A percentile compares a stretch with the other conserved stretches of the same genome.
These are phyloP conservation scores for Epithele typhae DNA, from an alignment of 768 basidiomycete species.

Conservation along the genomic window DNA sequence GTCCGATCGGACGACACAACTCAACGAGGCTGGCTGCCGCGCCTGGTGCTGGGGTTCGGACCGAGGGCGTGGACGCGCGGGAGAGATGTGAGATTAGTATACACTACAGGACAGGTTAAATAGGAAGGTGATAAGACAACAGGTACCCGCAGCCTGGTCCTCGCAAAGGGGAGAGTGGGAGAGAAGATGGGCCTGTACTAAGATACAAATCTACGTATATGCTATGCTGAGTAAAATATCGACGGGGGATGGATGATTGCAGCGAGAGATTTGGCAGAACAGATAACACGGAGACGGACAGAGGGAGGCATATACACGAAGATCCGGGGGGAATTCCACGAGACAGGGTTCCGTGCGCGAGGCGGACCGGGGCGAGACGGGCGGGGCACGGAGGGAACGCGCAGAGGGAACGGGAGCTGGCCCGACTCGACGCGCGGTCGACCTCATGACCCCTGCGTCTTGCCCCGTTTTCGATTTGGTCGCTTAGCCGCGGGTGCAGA, in stretches of 20 bases:
- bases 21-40: no score
- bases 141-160: constrained; percentile 23
- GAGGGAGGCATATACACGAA: background rate
- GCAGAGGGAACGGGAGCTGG: constrained; percentile 17
- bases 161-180: constrained; percentile 13
- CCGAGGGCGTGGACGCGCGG: no score
- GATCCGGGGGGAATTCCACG: background rate
- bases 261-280: constrained; percentile 22
- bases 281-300: constrained; percentile 17
- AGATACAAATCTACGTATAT: constrained; percentile 28
- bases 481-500: constrained; percentile 47
- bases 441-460: constrained; percentile 35
- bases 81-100: no score
- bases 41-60: no score
- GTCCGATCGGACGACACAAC: no score
- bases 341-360: background rate
- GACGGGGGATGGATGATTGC: constrained; percentile 21
- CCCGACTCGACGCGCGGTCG: constrained; percentile 22
- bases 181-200: constrained; percentile 15
- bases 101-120: constrained; percentile 25
- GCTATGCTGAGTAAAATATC: constrained; percentile 27
- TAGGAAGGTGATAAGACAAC: constrained; percentile 29
- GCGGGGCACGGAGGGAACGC: background rate
- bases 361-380: background rate
- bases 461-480: constrained; percentile 47